Conservation (phyloP, 1,284 basidiomycete species). For the Malassezia arunalokei region DNA sequence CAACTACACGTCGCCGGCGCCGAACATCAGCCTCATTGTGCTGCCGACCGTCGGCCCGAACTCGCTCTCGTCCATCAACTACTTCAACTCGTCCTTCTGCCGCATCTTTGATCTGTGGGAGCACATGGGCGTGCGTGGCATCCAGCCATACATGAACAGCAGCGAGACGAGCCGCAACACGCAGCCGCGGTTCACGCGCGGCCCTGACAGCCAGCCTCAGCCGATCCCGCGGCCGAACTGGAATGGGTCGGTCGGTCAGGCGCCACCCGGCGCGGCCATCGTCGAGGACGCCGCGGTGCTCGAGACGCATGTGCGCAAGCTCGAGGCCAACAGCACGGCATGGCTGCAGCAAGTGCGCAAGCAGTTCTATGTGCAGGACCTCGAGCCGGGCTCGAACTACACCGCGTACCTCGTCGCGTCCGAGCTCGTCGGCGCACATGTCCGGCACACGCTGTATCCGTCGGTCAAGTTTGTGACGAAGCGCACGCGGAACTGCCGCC, state of each 20-base stretch:
- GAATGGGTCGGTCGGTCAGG: not conserved
- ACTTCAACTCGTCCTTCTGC: conserved; percentile 43
- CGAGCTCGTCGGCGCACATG: conserved; percentile 17
- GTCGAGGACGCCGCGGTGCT: not conserved
- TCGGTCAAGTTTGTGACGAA: conserved; percentile 46
- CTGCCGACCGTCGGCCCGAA: conserved; percentile 26
- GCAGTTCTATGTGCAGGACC: conserved; percentile 25
- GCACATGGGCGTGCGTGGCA: conserved; percentile 6
- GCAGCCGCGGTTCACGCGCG: conserved; percentile 14
- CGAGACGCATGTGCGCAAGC: not conserved
- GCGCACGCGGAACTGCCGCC: conserved; percentile 37
- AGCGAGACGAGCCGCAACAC: conserved; percentile 30
- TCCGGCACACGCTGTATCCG: conserved; percentile 22
- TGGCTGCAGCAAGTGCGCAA: conserved; percentile 19
- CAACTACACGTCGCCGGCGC: conserved; percentile 30
- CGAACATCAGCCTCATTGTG: conserved; percentile 33
- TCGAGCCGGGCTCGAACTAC: conserved; percentile 43
- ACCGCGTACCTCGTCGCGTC: conserved; percentile 45
- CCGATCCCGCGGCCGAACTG: not conserved
- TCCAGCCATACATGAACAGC: conserved; percentile 19
- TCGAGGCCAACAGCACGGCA: not conserved
- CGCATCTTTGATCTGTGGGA: conserved; percentile 30
- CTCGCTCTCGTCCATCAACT: conserved; percentile 27
- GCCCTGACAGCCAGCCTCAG: not conserved
- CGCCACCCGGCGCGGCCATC: not conserved